phyloP scores from a whole-genome alignment of 106 monocot genomes.

The Acorus calamus region DNA sequence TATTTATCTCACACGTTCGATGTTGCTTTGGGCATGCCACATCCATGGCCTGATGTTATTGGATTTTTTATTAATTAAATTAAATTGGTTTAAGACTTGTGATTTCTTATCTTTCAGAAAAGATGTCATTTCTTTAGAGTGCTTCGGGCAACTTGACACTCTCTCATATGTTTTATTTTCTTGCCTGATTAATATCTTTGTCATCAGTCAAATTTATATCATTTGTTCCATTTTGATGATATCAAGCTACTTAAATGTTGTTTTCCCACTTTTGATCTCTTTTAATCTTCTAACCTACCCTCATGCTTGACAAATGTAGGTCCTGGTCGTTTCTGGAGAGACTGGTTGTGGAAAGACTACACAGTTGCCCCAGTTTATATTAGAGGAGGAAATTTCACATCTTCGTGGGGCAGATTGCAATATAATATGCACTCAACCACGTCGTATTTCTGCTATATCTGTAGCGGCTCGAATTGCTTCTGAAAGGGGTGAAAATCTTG shows the following conservation, averaged over 20 bases:
- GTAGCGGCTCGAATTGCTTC: conserved; percentile 87
- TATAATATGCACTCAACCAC: conserved; percentile 94
- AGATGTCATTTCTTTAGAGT: too few relatives aligned
- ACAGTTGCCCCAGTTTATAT: conserved; percentile 90
- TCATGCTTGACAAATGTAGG: conserved; percentile 26
- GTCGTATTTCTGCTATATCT: conserved; percentile 98
- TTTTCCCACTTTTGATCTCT: not conserved
- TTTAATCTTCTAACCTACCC: not conserved
- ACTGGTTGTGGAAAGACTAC: conserved; percentile 99
- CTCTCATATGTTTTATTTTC: too few relatives aligned
- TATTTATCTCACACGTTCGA: too few relatives aligned
- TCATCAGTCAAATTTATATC: not conserved
- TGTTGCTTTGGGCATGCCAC: too few relatives aligned
- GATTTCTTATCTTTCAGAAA: too few relatives aligned
- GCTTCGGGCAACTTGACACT: too few relatives aligned
- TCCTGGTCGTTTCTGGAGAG: conserved; percentile 92
- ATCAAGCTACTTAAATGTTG: not conserved
- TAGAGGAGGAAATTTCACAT: conserved; percentile 78
- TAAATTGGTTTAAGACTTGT: too few relatives aligned
- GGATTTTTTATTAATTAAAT: too few relatives aligned
- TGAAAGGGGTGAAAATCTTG: conserved; percentile 88
- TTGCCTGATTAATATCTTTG: too few relatives aligned
- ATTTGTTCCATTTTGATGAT: not conserved
- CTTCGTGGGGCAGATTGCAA: conserved; percentile 86
- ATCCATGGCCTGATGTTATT: too few relatives aligned